phyloP scores from a whole-genome alignment of 345 rosid species.

The Clausena lansium region DNA sequence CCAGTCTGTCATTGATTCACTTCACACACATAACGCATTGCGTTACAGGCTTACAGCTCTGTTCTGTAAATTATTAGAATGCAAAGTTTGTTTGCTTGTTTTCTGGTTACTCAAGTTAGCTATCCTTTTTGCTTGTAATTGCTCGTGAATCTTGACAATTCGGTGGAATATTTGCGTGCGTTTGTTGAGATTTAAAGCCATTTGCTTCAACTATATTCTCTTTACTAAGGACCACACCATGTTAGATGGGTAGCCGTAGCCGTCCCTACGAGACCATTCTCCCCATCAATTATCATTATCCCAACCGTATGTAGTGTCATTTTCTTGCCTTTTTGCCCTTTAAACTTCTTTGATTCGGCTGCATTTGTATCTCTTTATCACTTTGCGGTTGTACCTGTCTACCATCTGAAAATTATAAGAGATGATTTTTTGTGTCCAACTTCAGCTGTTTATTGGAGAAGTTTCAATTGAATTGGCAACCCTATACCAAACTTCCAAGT shows the following conservation, averaged over 20 bases:
- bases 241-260: not conserved
- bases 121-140: not conserved
- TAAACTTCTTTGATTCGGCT: not conserved
- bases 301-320: not conserved
- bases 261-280: not conserved
- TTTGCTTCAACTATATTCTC: not conserved
- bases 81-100: not conserved
- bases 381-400: not conserved
- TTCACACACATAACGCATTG: not conserved
- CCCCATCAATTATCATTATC: slow-evolving; percentile 8
- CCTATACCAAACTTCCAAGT: not conserved
- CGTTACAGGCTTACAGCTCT: not conserved
- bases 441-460: not conserved
- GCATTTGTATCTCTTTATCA: not conserved
- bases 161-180: not conserved
- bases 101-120: not conserved
- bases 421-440: not conserved
- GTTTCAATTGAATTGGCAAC: not conserved
- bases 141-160: not conserved
- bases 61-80: not conserved
- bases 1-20: slow-evolving; percentile 10
- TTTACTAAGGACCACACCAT: not conserved
- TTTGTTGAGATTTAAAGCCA: not conserved
- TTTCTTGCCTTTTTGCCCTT: not conserved
- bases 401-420: not conserved